Evolutionary conservation across 2,329 filamentous ascomycete genomes (phyloP).

Genomic region (Nigrospora sphaerica): DNA sequence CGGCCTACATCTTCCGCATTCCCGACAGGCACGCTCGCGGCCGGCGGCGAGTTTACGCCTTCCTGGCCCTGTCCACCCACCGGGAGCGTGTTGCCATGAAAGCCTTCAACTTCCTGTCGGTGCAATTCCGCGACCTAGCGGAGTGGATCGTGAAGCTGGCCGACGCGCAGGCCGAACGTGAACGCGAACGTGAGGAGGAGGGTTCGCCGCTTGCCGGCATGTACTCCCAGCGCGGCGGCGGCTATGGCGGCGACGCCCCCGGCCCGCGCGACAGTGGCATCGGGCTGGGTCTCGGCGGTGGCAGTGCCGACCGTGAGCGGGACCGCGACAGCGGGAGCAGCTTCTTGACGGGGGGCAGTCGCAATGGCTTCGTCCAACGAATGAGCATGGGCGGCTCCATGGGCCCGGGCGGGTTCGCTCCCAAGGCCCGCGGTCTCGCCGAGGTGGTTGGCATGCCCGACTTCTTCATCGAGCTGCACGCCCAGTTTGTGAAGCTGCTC

Average conservation of each 20-base stretch:
- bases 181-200: conserved; percentile 33
- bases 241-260: conserved; percentile 26
- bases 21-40: conserved; percentile 61
- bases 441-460: conserved; percentile 61
- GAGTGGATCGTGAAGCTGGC: conserved; percentile 60
- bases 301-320: conserved; percentile 18
- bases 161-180: conserved; percentile 54
- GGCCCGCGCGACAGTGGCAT: conserved; percentile 20
- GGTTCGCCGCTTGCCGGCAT: conserved; percentile 30
- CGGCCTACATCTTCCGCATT: conserved; percentile 64
- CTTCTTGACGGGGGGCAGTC: conserved; percentile 47
- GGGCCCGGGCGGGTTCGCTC: conserved; percentile 45
- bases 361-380: conserved; percentile 38
- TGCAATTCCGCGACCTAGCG: conserved; percentile 57
- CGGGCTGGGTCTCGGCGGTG: conserved; percentile 16
- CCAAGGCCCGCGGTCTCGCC: conserved; percentile 54
- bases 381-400: conserved; percentile 32
- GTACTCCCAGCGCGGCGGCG: conserved; percentile 34
- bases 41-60: conserved; percentile 62
- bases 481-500: conserved; percentile 55
- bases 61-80: conserved; percentile 58
- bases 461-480: conserved; percentile 61
- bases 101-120: conserved; percentile 54
- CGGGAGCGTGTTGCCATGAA: conserved; percentile 60
- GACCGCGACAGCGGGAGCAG: conserved; percentile 35